Evolutionary conservation across 78 protist genomes (phyloP), one percentile per base, ranked within the genome.

Genomic region (Dictyostelium discoideum): DNA sequence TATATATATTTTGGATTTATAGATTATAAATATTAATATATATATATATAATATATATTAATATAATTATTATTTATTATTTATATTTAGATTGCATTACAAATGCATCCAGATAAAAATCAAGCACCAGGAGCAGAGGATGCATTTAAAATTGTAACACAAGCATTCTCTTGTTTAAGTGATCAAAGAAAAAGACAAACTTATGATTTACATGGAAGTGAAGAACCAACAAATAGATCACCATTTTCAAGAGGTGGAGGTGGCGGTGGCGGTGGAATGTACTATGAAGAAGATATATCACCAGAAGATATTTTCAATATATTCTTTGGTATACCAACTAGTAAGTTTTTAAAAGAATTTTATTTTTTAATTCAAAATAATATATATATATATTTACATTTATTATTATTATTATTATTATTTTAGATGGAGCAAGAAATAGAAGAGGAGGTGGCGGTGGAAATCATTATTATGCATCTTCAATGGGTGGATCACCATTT

Each of bases 71-170:
- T 22, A 9, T 42, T 44, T 10, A 18, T n/a, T n/a, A 50, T 29
- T 42, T 42, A 29, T 24, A 11, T 20, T 26, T 26, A 93, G 92
- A 13, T 95, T 8, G 97, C 97, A 73, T 84, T 96, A 42, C 92
- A 84, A 63, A 46, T 90, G 85, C 97, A 96, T 81, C 97, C 97
- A 40, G 97, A 96, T 69, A 96, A 96, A 57, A 96, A 96, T 18
- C 92, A 89, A 63, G 92, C 97, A 63, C 97, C 97, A n/a, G 95
- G 95, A 14, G 78, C 97, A 32, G 97, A 96, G 18, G 97, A 96
- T 26, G 97, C 97, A 42, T 96, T 96, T 74, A 96, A 96, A 65
- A 60, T 46, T 10, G 87, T 90, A 8, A 90, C 85, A 54, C 95
- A 90, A 26, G 95, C 95, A 73, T 90, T 90, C 78, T 83, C 95